Base-by-base conservation (phyloP, 306 rosid species). In the Biancaea sappan region DNA sequence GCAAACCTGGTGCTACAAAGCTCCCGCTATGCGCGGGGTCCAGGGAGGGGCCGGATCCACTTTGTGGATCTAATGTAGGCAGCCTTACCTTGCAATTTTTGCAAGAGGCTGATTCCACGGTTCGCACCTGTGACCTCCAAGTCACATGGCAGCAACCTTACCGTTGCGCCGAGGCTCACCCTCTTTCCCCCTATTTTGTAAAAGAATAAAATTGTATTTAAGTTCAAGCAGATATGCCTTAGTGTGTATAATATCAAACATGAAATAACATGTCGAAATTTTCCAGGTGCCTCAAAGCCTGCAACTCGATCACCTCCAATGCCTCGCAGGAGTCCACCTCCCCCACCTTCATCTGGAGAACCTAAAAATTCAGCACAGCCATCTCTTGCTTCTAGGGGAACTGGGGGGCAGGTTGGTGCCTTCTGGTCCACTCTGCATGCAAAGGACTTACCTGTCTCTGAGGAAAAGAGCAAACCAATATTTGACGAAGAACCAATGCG, bases 391-490 rank as follows among this genome's bases (percentile, higher is more conserved):
- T 72, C 96, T 21, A 81, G 63, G 81, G 86, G 82, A 69, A 83
- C 69, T 78, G 93, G 78, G 62, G 96, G 88, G 51, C 81, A 75
- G 72, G 85, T 91, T 79, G 98, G 98, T 66, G 96, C 92, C 37
- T 94, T 92, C 86, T 91, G 99, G 99, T 90, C 95, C 69, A 84
- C 93, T 43, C 80, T 80, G 81, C 98, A 94, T 77, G 97, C 92
- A 37, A 82, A 80, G 69, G 87, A 84, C 26, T 76, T 90, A 18
- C 56, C 59, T 63, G 75, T 62, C 29, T 48, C 74, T 13, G 88
- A 84, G 79, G 94, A 83, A 54, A 74, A 82, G 82, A 78, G 78
- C 26, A 77, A 69, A 52, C 85, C 90, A 24, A 43, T 80, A 75
- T 90, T 85, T 79, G 97, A 92, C 67, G 96, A 88, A 69, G 98